Evolutionary conservation across 2,329 filamentous ascomycete species (phyloP).

Genomic region (Erysiphe pisi): DNA sequence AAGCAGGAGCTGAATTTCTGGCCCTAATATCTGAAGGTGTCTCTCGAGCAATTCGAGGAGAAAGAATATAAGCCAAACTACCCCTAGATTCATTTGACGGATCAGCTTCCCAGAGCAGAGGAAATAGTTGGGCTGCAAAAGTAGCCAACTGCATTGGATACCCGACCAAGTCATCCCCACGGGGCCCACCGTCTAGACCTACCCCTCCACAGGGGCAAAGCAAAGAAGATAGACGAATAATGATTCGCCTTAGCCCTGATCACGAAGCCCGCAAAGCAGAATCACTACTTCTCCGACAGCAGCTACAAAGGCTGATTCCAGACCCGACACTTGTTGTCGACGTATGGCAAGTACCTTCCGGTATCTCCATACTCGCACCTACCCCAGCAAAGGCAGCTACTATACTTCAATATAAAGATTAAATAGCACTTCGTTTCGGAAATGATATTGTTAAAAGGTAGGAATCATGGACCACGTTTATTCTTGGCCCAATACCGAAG

Average conservation of each 20-base stretch:
- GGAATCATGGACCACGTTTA: not conserved
- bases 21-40: not conserved
- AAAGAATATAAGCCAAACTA: not conserved
- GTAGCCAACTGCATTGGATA: not conserved
- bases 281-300: not conserved
- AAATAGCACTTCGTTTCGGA: not conserved
- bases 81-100: not conserved
- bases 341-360: conserved; percentile 1
- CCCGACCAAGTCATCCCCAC: not conserved
- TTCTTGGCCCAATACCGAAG: conserved; percentile 8
- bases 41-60: not conserved
- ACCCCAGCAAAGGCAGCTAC: conserved; percentile 18
- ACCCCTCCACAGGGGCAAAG: conserved; percentile 10
- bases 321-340: not conserved
- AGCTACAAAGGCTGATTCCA: conserved; percentile 2
- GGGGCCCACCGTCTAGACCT: not conserved
- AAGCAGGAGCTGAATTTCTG: conserved; percentile 16
- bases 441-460: conserved; percentile 24
- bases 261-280: conserved; percentile 25
- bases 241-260: conserved; percentile 7
- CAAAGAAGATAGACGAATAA: conserved; percentile 12
- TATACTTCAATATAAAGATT: conserved; percentile 18
- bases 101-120: not conserved
- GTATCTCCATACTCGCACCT: conserved; percentile 11
- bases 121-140: conserved; percentile 15